Conservation (phyloP, 257 asterid species). For the Anisodus tanguticus region DNA sequence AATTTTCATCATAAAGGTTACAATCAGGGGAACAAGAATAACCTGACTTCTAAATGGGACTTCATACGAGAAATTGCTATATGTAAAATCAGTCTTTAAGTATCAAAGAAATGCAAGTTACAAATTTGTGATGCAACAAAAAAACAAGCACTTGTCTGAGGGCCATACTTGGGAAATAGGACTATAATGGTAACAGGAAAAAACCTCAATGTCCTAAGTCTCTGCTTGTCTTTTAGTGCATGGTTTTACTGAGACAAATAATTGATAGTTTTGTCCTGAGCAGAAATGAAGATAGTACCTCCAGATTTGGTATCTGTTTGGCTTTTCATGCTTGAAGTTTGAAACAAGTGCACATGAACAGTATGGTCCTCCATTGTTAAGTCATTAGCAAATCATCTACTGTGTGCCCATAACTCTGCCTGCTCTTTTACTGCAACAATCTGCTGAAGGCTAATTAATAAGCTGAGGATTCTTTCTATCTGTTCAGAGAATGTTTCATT, state of each 20-base stretch:
- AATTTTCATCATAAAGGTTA: neutral
- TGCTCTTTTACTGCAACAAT: neutral
- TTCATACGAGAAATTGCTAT: neutral
- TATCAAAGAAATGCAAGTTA: neutral
- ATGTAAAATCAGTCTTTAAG: neutral
- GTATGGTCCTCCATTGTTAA: neutral
- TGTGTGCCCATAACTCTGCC: slow-evolving; percentile 37
- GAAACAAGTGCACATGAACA: slow-evolving; percentile 28
- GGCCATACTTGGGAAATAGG: neutral
- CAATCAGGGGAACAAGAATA: neutral
- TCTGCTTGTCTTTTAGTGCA: neutral
- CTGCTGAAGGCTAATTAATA: neutral
- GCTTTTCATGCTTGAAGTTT: slow-evolving; percentile 28
- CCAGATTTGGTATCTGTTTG: slow-evolving; percentile 9
- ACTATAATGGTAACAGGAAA: neutral
- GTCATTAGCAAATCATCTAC: slow-evolving; percentile 32
- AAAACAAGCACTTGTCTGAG: neutral
- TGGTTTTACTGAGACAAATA: neutral
- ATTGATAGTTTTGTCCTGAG: slow-evolving; percentile 10
- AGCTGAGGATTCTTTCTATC: slow-evolving; percentile 24
- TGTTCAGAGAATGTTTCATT: slow-evolving; percentile 38
- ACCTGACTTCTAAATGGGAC: neutral
- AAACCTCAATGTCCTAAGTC: slow-evolving; percentile 8
- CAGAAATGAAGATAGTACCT: slow-evolving; percentile 19
- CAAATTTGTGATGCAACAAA: neutral